Evolutionary conservation across 495 filamentous ascomycete species (phyloP), one percentile per base, ranked within the genome.

Genomic region (Hypoxylon crocopeplum): DNA sequence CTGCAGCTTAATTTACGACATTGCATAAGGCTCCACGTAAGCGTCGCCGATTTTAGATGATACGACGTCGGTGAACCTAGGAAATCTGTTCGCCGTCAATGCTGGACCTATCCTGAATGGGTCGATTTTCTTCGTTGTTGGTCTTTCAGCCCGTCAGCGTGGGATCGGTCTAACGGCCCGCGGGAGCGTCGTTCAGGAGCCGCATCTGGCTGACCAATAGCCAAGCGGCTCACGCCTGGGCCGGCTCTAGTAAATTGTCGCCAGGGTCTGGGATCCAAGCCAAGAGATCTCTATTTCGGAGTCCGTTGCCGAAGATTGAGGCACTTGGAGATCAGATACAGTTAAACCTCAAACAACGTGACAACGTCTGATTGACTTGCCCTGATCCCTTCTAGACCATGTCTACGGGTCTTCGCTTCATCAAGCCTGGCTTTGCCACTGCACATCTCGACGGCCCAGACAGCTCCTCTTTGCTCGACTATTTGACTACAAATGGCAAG

Each of bases 91-190:
- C 30, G 13, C 10, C 30, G 15, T 15, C 8, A 36, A 44, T 39
- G 40, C 47, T 59, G 20, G n/a, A 20, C 34, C 13, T 50, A 51
- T 46, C 19, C 47, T 27, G 34, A 29, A 56, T 42, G 5, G 24
- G 13, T 49, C 32, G 51, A 56, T 46, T 56, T 56, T 52, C 22
- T 51, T 22, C 51, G 39, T 47, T 22, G 51, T 47, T 46, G 10
- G 37, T 36, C 54, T 37, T 40, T 34, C 40, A 50, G 33, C 39
- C 32, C 33, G 40, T 57, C 59, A 53, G 48, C 52, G 59, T 57
- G 24, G 40, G 48, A 53, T 57, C 67, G 67, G 67, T 44, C 56
- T 34, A 61, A 62, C 67, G 67, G 67, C 20, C 67, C 67, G 67
- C 27, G 64, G 59, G 66, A 64, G 67, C 67, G 64, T 54, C 59